Evolutionary conservation across 768 basidiomycete genomes (phyloP).

Genomic region (Multifurca ochricompacta): DNA sequence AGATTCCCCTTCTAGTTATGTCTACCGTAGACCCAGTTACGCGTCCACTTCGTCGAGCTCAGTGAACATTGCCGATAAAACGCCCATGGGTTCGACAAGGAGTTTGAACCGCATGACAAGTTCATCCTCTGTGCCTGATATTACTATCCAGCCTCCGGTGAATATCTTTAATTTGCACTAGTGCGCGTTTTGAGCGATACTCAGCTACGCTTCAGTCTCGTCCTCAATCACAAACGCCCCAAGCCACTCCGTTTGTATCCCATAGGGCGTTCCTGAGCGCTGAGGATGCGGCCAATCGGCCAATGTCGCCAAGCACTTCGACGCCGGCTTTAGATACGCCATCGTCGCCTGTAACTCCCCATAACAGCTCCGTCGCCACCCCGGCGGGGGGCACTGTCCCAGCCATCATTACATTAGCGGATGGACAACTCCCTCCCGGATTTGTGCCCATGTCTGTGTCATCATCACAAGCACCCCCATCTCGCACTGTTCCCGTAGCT

Average conservation of each 20-base stretch:
- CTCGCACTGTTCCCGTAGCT: background rate
- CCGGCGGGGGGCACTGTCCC: background rate
- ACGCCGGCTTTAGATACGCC: background rate
- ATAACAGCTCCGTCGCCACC: background rate
- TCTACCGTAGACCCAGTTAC: slow-evolving; percentile 17
- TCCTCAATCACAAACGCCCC: slow-evolving; percentile 19
- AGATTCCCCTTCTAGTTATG: background rate
- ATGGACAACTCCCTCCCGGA: slow-evolving; percentile 17
- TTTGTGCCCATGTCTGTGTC: slow-evolving; percentile 13
- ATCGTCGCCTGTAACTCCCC: background rate
- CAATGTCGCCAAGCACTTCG: slow-evolving; percentile 2
- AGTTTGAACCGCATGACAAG: slow-evolving; percentile 12
- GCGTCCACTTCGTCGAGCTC: slow-evolving; percentile 15
- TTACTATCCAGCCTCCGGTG: slow-evolving; percentile 14
- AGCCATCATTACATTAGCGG: background rate
- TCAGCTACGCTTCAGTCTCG: slow-evolving; percentile 13
- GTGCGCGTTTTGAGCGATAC: background rate
- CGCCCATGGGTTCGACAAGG: slow-evolving; percentile 10
- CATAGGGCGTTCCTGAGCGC: slow-evolving; percentile 12
- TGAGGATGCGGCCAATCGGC: slow-evolving; percentile 15
- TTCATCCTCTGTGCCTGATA: slow-evolving; percentile 15
- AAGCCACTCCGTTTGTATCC: slow-evolving; percentile 8
- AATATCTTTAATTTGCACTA: background rate
- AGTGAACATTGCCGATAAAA: background rate
- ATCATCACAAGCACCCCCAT: slow-evolving; percentile 2